A percentile compares a stretch with the other conserved stretches of the same genome.
Conservation (phyloP, 2,329 filamentous ascomycete genomes). For the Aspergillus puulaauensis region DNA sequence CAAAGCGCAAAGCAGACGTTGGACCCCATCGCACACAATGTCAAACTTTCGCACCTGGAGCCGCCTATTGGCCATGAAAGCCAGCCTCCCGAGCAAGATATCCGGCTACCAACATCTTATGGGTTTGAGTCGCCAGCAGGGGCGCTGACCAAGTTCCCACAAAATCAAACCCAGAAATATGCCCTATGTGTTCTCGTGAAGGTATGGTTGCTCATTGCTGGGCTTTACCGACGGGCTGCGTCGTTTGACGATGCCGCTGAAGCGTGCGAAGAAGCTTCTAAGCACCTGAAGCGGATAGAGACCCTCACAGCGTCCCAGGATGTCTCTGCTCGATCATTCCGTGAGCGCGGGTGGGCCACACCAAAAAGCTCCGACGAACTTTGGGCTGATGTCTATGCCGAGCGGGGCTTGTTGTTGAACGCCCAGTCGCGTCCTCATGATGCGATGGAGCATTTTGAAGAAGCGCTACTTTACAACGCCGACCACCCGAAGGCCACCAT, state of each 20-base stretch:
- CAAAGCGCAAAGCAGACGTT: slow-evolving; percentile 33
- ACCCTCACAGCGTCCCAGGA: slow-evolving; percentile 62
- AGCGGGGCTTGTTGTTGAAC: slow-evolving; percentile 69
- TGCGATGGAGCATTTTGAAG: slow-evolving; percentile 77
- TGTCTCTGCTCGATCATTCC: slow-evolving; percentile 62
- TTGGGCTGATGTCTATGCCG: slow-evolving; percentile 78
- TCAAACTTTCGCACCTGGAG: slow-evolving; percentile 34
- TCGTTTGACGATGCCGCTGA: slow-evolving; percentile 78
- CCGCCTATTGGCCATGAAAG: slow-evolving; percentile 38
- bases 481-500: slow-evolving; percentile 80
- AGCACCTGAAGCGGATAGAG: slow-evolving; percentile 72
- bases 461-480: slow-evolving; percentile 73
- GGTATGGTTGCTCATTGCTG: slow-evolving; percentile 88
- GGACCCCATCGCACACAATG: slow-evolving; percentile 37
- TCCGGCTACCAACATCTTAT: slow-evolving; percentile 35
- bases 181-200: slow-evolving; percentile 64
- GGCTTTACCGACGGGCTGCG: slow-evolving; percentile 78
- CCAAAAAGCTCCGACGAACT: slow-evolving; percentile 79
- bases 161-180: slow-evolving; percentile 54
- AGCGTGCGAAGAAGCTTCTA: slow-evolving; percentile 77
- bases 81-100: slow-evolving; percentile 44
- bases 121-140: slow-evolving; percentile 42
- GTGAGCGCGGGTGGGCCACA: slow-evolving; percentile 71
- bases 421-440: slow-evolving; percentile 63
- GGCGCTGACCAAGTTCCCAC: slow-evolving; percentile 50